phyloP scores from a whole-genome alignment of 345 rosid genomes.

The Sisymbrium altissimum region DNA sequence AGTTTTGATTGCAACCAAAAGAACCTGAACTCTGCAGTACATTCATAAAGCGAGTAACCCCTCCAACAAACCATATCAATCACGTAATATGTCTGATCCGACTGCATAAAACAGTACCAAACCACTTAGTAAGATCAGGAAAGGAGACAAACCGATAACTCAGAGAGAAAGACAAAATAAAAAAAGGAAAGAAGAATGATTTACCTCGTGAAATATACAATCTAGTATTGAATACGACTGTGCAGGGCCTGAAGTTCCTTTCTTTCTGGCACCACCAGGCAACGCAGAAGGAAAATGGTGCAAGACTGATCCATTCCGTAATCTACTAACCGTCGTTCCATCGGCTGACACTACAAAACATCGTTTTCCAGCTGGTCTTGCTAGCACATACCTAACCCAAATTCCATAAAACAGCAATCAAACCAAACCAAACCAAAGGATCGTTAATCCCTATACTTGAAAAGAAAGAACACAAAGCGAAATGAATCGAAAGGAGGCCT shows the following conservation, averaged over 20 bases:
- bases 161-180: neutral
- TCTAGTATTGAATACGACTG: slow-evolving; percentile 82
- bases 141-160: neutral
- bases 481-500: neutral
- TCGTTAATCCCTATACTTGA: neutral
- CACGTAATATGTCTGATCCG: slow-evolving; percentile 86
- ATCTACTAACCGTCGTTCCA: slow-evolving; percentile 77
- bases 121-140: slow-evolving; percentile 3
- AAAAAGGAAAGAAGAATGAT: neutral
- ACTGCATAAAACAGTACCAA: slow-evolving; percentile 40
- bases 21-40: slow-evolving; percentile 88
- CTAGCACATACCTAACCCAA: slow-evolving; percentile 58
- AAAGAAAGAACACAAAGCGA: neutral
- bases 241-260: slow-evolving; percentile 61
- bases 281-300: slow-evolving; percentile 84
- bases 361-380: slow-evolving; percentile 86
- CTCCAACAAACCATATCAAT: slow-evolving; percentile 95
- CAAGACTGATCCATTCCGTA: slow-evolving; percentile 65
- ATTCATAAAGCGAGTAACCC: slow-evolving; percentile 84
- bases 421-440: neutral
- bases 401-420: neutral
- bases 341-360: slow-evolving; percentile 84
- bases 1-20: slow-evolving; percentile 92
- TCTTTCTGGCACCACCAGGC: slow-evolving; percentile 73
- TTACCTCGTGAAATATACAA: slow-evolving; percentile 94